Base-by-base conservation (phyloP, 2,329 filamentous ascomycete genomes). In the Didymosphaeria variabile region DNA sequence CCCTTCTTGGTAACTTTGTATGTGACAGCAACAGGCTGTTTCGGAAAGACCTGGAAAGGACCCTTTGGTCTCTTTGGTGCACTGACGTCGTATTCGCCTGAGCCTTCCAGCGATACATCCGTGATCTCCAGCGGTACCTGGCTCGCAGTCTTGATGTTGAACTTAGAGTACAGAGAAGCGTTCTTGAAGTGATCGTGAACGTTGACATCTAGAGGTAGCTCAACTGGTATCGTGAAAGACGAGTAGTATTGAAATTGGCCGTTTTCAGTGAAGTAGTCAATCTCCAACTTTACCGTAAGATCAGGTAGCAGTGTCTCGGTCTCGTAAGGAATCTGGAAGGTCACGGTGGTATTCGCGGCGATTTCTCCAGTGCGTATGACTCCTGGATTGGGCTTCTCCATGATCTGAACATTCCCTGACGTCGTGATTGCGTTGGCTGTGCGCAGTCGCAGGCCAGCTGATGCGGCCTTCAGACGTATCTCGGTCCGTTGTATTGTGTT, bases 111-210 rank as follows among this genome's bases (percentile, higher is more conserved):
- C 55, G 88, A 84, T 65, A 91, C 92, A 57, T 86, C 86, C 49
- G 91, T 84, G 7, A 99, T 81, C 4, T 91, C 86, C 10, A 98
- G 77, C 0, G 95, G 95, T 32, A 90, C 89, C 26, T 86, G 77
- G 58, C 85, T 92, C 0, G 92, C 90, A 0, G 94, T 93, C 13
- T 92, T 93, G 55, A 99, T 90, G 15, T 92, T 97, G 76, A 99
- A 99, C 10, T 90, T 90, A 0, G 94, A 97, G 72, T 95, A 95
- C 0, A 98, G 84, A 0, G 88, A 85, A 8, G 88, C 82, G 64
- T 92, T 88, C 74, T 97, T 97, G 82, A 98, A 98, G 31, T 96
- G 88, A 69, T 99, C 95, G 71, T 98, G 94, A 6, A 99, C 95
- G 67, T 98, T 98, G 64, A 99, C 95, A 3, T 94, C 94, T 3